Evolutionary conservation across 331 rosid species (phyloP).

Genomic region (Cydonia oblonga): DNA sequence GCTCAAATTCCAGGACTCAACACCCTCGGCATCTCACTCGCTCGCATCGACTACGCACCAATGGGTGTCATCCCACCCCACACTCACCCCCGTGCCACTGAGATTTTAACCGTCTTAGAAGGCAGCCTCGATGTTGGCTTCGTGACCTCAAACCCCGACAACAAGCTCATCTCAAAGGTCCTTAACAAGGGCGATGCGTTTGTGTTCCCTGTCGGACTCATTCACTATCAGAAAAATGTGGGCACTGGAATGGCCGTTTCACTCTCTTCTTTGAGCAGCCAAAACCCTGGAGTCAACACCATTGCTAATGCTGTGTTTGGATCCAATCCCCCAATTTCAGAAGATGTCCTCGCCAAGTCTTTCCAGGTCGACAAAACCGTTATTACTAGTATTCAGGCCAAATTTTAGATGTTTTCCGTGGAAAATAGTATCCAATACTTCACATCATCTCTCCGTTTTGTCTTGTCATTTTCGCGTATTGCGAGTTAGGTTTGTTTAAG

Average conservation of each 20-base stretch:
- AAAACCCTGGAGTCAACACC: constrained; percentile 27
- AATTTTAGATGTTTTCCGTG: constrained; percentile 1
- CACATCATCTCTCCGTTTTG: background rate
- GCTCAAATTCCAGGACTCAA: constrained; percentile 32
- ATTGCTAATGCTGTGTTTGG: constrained; percentile 27
- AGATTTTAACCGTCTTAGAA: constrained; percentile 24
- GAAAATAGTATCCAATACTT: background rate
- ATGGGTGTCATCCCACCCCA: constrained; percentile 23
- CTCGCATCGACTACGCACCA: constrained; percentile 25
- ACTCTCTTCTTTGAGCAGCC: constrained; percentile 26
- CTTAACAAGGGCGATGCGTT: constrained; percentile 28
- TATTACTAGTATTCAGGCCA: constrained; percentile 9
- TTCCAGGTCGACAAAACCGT: constrained; percentile 14
- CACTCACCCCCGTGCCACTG: constrained; percentile 31
- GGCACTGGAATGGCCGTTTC: constrained; percentile 21
- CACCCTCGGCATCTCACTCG: constrained; percentile 30
- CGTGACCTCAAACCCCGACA: constrained; percentile 33
- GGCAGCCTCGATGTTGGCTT: constrained; percentile 29
- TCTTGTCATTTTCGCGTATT: background rate
- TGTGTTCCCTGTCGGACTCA: constrained; percentile 29
- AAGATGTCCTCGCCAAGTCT: constrained; percentile 17
- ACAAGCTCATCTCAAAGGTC: constrained; percentile 26
- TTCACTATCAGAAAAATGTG: constrained; percentile 28
- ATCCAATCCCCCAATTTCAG: constrained; percentile 11
- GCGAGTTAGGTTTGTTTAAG: background rate